Evolutionary conservation across 768 basidiomycete genomes (phyloP).

Genomic region (Serendipita vermifera): DNA sequence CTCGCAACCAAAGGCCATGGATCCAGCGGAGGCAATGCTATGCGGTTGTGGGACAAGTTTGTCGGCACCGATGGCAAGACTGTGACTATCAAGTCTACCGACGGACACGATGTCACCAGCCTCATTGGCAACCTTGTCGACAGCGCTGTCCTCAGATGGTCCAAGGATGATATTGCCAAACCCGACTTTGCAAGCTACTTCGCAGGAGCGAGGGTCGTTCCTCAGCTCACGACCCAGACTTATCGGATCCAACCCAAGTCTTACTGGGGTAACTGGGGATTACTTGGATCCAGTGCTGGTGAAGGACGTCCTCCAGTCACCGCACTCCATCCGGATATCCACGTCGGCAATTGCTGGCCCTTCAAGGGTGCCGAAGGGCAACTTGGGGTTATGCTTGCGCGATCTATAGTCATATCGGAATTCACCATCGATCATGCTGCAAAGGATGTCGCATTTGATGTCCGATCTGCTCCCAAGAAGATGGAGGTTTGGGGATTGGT

Average conservation of each 20-base stretch:
- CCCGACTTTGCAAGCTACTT: constrained; percentile 80
- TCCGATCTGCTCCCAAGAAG: constrained; percentile 64
- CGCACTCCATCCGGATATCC: constrained; percentile 73
- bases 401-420: constrained; percentile 42
- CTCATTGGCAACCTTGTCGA: constrained; percentile 69
- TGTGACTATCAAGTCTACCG: constrained; percentile 54
- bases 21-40: constrained; percentile 21
- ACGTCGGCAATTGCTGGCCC: constrained; percentile 88
- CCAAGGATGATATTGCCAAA: constrained; percentile 68
- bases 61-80: constrained; percentile 17
- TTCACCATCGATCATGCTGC: constrained; percentile 84
- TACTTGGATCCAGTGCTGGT: constrained; percentile 20
- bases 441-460: constrained; percentile 65
- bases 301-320: constrained; percentile 73
- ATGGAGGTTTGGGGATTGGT: constrained; percentile 90
- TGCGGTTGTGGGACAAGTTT: constrained; percentile 23
- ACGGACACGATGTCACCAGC: constrained; percentile 59
- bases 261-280: constrained; percentile 30
- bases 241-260: constrained; percentile 46
- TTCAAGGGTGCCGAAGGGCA: constrained; percentile 68
- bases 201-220: constrained; percentile 67
- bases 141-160: constrained; percentile 49
- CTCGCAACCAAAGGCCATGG: constrained; percentile 30
- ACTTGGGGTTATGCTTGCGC: constrained; percentile 66
- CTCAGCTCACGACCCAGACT: constrained; percentile 70